These are phyloP conservation scores for Aspergillus incahuasiensis DNA, from an alignment of 495 filamentous ascomycete genomes.

Conservation along the genomic window DNA sequence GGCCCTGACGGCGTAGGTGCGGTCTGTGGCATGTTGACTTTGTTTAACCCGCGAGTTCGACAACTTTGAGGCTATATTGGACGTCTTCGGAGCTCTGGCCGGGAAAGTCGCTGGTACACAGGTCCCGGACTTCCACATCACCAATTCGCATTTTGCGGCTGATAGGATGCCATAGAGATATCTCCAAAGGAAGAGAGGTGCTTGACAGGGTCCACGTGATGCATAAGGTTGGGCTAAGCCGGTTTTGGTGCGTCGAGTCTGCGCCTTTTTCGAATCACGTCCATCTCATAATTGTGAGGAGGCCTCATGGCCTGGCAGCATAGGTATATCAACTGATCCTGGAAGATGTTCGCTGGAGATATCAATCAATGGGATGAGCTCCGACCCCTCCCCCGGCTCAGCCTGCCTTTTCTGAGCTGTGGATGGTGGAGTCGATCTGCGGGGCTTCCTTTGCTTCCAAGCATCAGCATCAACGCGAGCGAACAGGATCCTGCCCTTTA, in stretches of 20 bases:
- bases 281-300: neutral
- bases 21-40: constrained; percentile 6
- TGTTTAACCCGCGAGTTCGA: too few relatives aligned
- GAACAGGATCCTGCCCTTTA: constrained; percentile 1
- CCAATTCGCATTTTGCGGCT: constrained; percentile 4
- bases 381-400: neutral
- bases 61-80: neutral
- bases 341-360: neutral
- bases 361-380: neutral
- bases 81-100: neutral
- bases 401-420: constrained; percentile 2
- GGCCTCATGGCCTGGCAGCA: neutral
- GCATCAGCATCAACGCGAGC: constrained; percentile 11
- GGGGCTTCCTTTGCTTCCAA: constrained; percentile 11
- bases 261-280: neutral
- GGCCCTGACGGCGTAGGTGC: neutral
- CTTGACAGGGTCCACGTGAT: constrained; percentile 17
- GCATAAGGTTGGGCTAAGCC: constrained; percentile 4
- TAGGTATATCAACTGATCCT: neutral
- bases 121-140: neutral
- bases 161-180: neutral
- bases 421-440: constrained; percentile 4
- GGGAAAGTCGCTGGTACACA: neutral
- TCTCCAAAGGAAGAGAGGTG: neutral
- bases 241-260: constrained; percentile 18